Evolutionary conservation across 2,329 filamentous ascomycete genomes (phyloP), one percentile per base, ranked within the genome.

Genomic region (Didymella sp.): DNA sequence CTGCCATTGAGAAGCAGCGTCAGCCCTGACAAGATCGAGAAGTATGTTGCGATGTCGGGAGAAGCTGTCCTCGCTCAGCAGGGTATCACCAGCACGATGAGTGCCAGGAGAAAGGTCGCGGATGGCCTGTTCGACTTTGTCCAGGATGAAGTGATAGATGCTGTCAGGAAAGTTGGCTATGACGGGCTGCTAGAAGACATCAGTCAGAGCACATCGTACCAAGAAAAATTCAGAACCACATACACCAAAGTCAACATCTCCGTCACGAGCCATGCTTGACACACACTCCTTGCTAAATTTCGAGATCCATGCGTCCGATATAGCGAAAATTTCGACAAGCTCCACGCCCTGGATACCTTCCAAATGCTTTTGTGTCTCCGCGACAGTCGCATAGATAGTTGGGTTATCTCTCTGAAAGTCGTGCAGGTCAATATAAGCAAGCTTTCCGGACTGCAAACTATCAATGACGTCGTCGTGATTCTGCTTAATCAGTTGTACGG

Each of bases 1-100:
- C n/a, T 67, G 45, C 70, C 69, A 75, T 41, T 73, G 66, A 2
- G 48, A 41, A 15, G 35, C 30, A 9, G 73, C 73, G 28, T 69
- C 61, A 13, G 50, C 25, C 21, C 63, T 63, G 11, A 68, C 63
- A 13, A 60, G 49, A 2, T 58, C 33, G 3, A 66, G 27, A 8
- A 75, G 58, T 21, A 46, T 48, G 13, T 58, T 51, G n/a, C 57
- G 49, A 25, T 67, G 58, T 5, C 58, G 22, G 33, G 21, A 19
- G 22, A 49, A 58, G 17, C 56, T 48, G 24, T 52, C 53, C 27
- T 59, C 44, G 6, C 63, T 71, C 21, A 71, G 43, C 9, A 73
- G 51, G 33, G 64, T 64, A 30, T 61, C 56, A 7, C 62, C 63
- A 3, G 65, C 56, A 24, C 47, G 50, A 38, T 50, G 50, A 56